Evolutionary conservation across 805 yeast genomes (phyloP), one percentile per base, ranked within the genome.

Genomic region (Lipomyces lipofer): DNA sequence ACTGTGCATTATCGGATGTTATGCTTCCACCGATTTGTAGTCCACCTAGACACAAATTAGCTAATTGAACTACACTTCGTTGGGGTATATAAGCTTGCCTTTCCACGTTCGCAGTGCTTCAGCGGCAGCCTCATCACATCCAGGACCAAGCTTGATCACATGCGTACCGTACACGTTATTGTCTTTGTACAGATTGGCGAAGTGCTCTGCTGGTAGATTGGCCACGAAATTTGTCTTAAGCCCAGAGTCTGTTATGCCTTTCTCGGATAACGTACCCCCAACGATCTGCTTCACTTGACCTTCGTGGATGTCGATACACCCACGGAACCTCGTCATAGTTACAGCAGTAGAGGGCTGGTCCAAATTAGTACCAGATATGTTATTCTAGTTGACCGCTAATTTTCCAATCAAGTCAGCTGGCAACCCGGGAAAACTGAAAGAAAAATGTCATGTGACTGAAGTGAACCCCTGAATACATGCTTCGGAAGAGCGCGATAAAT

Each of bases 211-310:
- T 1, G 95, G 84, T 44, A 85, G 78, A 25, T 78, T 71, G 1
- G 96, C 83, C 3, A 91, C 87, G 67, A 87, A 91, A 69, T 94
- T 94, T 4, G 94, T 87, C 24, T 79, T 69, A 7, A 82, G 74
- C 0, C 65, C 57, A 12, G 62, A 51, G 51, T 75, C 79, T 3
- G 71, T 66, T 8, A 70, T 70, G 7, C 69, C 65, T n/a, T 69
- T 70, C 9, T 74, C 72, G 0, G 78, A 75, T 19, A 94, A 74
- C 0, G 97, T 86, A 0, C 97, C 96, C 5, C 99, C 99, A 0
- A 94, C 97, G 50, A 94, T 94, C 69, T 94, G 99, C 66, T 94
- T 94, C 57, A 94, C 99, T 63, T 88, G 85, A 1, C 99, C 99
- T 6, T 86, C 80, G 70, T 94, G 99, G 54, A 94, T 83, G 68